Percentiles rank a stretch among this genome's conserved stretches.
These are phyloP conservation scores for Coccinonectria pachysandricola DNA, from an alignment of 2,329 filamentous ascomycete species.

Conservation along the genomic window DNA sequence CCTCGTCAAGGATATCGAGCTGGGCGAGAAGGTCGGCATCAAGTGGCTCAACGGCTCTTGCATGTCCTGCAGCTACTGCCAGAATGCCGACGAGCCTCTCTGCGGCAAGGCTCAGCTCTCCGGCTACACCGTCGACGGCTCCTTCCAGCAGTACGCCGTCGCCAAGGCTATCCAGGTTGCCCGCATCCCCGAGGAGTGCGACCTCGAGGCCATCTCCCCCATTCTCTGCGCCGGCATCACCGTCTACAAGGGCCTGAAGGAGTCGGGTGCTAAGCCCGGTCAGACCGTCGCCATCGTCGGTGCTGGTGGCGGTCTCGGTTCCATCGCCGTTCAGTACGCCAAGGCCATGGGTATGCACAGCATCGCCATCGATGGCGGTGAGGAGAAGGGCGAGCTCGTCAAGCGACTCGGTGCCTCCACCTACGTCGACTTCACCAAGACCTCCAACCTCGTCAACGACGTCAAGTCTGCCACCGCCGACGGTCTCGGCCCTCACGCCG, in stretches of 20 bases:
- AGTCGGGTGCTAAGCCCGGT: slow-evolving; percentile 63
- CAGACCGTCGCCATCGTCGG: slow-evolving; percentile 78
- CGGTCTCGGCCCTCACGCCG: slow-evolving; percentile 76
- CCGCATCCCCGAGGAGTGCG: slow-evolving; percentile 65
- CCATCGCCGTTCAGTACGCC: slow-evolving; percentile 74
- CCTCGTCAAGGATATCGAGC: slow-evolving; percentile 64
- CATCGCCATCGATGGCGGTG: slow-evolving; percentile 75
- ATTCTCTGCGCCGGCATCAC: slow-evolving; percentile 80
- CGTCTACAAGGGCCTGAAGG: slow-evolving; percentile 86
- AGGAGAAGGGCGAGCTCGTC: slow-evolving; percentile 67
- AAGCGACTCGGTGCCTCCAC: slow-evolving; percentile 57
- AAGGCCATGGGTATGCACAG: slow-evolving; percentile 77
- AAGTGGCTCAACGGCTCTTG: slow-evolving; percentile 92
- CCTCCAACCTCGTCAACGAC: slow-evolving; percentile 69
- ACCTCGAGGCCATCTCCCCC: slow-evolving; percentile 68
- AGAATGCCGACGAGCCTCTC: slow-evolving; percentile 69
- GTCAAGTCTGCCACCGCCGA: slow-evolving; percentile 74
- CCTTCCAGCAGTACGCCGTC: slow-evolving; percentile 87
- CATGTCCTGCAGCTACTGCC: slow-evolving; percentile 74
- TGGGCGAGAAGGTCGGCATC: slow-evolving; percentile 80
- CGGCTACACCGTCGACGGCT: slow-evolving; percentile 86
- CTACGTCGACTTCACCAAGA: slow-evolving; percentile 73
- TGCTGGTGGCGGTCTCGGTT: slow-evolving; percentile 74
- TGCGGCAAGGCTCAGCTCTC: slow-evolving; percentile 67
- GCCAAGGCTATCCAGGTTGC: slow-evolving; percentile 81